Conservation (phyloP, 2,329 filamentous ascomycete genomes). For the Xylariaceae sp. region DNA sequence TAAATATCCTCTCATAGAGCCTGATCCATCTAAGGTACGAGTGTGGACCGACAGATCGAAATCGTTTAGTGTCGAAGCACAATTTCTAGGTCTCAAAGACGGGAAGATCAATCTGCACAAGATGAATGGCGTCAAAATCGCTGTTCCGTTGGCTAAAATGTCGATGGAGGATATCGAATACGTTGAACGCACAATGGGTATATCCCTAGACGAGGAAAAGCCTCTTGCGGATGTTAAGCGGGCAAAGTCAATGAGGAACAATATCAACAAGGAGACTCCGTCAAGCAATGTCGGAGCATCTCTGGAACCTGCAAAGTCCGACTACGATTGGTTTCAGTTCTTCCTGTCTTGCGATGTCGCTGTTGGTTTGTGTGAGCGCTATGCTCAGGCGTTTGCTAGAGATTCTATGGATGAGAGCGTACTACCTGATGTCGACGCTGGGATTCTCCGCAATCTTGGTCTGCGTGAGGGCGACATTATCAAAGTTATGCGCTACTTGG, state of each 20-base stretch:
- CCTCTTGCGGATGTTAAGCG: slow-evolving; percentile 84
- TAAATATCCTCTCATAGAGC: slow-evolving; percentile 61
- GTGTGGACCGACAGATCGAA: slow-evolving; percentile 96
- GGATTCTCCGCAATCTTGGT: slow-evolving; percentile 84
- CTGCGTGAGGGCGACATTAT: slow-evolving; percentile 95
- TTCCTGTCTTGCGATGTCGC: slow-evolving; percentile 93
- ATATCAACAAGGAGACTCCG: slow-evolving; percentile 38
- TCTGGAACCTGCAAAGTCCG: slow-evolving; percentile 67
- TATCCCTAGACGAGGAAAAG: slow-evolving; percentile 93
- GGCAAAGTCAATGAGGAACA: slow-evolving; percentile 48
- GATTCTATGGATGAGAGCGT: slow-evolving; percentile 98
- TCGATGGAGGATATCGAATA: slow-evolving; percentile 93
- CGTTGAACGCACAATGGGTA: slow-evolving; percentile 85
- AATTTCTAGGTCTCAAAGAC: slow-evolving; percentile 93
- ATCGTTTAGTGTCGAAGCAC: slow-evolving; percentile 95
- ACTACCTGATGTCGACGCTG: slow-evolving; percentile 85
- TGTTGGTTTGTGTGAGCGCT: slow-evolving; percentile 91
- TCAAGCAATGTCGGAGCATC: slow-evolving; percentile 62
- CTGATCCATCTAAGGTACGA: slow-evolving; percentile 81
- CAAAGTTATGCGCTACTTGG: slow-evolving; percentile 88
- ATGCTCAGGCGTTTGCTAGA: slow-evolving; percentile 84
- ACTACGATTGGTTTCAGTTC: slow-evolving; percentile 99
- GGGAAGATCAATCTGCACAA: slow-evolving; percentile 98
- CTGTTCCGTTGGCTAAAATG: slow-evolving; percentile 95
- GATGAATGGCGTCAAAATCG: slow-evolving; percentile 97